Base-by-base conservation (phyloP, 176 grass and related monocot species). In the Oryza glumipatula region DNA sequence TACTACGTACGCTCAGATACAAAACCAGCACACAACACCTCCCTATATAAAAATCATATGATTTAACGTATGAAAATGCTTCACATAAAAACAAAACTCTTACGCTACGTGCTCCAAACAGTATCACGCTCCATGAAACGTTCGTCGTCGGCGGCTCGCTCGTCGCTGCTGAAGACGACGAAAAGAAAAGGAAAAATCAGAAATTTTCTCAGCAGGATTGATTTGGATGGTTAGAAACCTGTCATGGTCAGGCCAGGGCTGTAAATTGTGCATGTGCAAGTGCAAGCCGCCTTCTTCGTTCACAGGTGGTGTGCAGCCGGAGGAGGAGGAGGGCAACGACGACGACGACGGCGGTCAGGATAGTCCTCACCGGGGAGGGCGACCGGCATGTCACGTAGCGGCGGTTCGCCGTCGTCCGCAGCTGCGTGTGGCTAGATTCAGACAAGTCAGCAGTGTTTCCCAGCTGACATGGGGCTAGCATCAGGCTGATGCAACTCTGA, bases 401-500 rank as follows among this genome's bases (percentile, higher is more conserved):
- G 72, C 26, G 46, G 3, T 8, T 21, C 26, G 4, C 72, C 72
- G 5, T 74, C 15, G 16, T 15, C 24, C 26, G 49, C 48, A 58
- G n/a, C 15, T 52, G 14, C 22, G 26, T 26, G 33, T 8, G 11
- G 67, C 54, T 58, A 60, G 47, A 46, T 70, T 61, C 38, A 9
- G 47, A 68, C 38, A 46, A 23, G 14, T 33, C 23, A 68, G 19
- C 14, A 26, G 35, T 15, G 4, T 44, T 44, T 9, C 30, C 30
- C 36, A 13, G 78, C 35, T 87, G 78, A 87, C 85, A 69, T 76
- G 78, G 47, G 47, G 4, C 10, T 38, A 19, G 49, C 78, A 48
- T 87, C 72, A 87, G 24, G 64, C 71, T 87, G 85, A 86, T 19
- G 80, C 65, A 68, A 83, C 46, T 16, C 21, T 58, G 19, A 8